Conservation (phyloP, 352 stramenopile genomes). For the Globisporangium cystogenes region DNA sequence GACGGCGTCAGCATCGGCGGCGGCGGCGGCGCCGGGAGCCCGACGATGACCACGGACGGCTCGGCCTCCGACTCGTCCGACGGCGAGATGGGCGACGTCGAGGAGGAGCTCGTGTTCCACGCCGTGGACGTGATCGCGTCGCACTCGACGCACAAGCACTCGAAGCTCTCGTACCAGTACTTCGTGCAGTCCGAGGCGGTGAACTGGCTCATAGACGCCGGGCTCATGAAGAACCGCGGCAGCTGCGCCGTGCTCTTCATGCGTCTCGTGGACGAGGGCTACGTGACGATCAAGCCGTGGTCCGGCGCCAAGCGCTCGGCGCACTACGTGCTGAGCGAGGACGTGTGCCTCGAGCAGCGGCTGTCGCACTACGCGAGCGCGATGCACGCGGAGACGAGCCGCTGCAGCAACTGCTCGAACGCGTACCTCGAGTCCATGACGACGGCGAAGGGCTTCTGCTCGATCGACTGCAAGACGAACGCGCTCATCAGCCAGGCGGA, state of each 20-base stretch:
- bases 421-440: constrained; percentile 62
- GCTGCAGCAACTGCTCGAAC: constrained; percentile 77
- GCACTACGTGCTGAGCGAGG: constrained; percentile 72
- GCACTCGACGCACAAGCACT: constrained; percentile 62
- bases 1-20: background rate
- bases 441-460: constrained; percentile 71
- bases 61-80: constrained; percentile 50
- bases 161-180: constrained; percentile 77
- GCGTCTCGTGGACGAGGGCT: constrained; percentile 60
- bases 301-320: constrained; percentile 38
- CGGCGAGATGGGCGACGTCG: constrained; percentile 42
- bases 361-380: constrained; percentile 55
- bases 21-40: constrained; percentile 9
- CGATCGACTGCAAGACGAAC: constrained; percentile 86
- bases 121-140: constrained; percentile 65
- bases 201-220: constrained; percentile 73
- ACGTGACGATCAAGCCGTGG: constrained; percentile 64
- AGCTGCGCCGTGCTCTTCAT: constrained; percentile 48
- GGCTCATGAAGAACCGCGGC: constrained; percentile 54
- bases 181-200: constrained; percentile 83
- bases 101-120: constrained; percentile 51
- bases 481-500: constrained; percentile 65
- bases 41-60: constrained; percentile 15
- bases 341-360: constrained; percentile 45
- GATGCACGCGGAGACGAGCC: constrained; percentile 74